Evolutionary conservation across 768 basidiomycete genomes (phyloP).

Genomic region (Russula compacta): DNA sequence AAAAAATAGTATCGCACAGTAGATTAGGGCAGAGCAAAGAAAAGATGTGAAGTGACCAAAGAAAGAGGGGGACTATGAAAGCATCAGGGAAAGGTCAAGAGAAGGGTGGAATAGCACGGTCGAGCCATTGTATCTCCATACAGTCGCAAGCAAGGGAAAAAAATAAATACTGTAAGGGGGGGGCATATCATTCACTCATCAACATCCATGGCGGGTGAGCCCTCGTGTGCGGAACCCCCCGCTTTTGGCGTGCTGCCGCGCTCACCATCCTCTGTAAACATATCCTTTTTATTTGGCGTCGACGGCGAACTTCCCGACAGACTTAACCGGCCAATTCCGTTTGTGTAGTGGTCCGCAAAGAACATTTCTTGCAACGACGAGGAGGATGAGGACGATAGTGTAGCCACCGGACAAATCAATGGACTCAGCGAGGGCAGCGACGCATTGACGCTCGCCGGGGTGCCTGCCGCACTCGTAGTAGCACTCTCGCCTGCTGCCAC

Average conservation of each 20-base stretch:
- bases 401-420: constrained; percentile 1
- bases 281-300: constrained; percentile 19
- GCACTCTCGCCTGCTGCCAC: constrained; percentile 9
- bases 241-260: constrained; percentile 11
- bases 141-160: background rate
- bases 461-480: constrained; percentile 12
- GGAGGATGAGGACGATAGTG: constrained; percentile 10
- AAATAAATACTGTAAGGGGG: background rate
- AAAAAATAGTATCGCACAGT: constrained; percentile 5
- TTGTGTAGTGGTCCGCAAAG: constrained; percentile 11
- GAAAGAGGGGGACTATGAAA: background rate
- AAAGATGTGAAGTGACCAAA: background rate
- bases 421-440: constrained; percentile 15
- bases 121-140: background rate
- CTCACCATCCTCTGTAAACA: constrained; percentile 20
- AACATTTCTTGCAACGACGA: constrained; percentile 5
- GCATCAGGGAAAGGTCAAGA: background rate
- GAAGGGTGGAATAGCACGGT: background rate
- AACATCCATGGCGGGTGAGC: constrained; percentile 15
- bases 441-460: constrained; percentile 6
- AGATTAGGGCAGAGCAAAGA: background rate
- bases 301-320: constrained; percentile 5
- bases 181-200: constrained; percentile 2
- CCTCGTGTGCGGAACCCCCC: background rate
- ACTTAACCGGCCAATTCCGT: constrained; percentile 15